Conservation (phyloP, 2,329 filamentous ascomycete genomes). For the Orbilia ellipsospora region DNA sequence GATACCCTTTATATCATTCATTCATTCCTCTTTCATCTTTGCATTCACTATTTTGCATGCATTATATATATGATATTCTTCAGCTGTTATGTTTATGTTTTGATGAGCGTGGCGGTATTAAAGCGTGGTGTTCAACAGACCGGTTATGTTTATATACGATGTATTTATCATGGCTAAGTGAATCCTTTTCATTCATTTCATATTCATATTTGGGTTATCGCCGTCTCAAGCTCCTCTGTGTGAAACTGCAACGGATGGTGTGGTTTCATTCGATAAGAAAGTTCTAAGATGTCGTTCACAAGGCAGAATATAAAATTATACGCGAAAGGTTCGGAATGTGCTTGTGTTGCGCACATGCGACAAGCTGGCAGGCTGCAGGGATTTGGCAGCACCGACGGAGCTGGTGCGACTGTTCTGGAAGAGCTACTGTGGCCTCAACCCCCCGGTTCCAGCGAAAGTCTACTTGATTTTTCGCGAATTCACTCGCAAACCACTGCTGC, state of each 20-base stretch:
- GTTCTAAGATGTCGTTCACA: too few species aligned
- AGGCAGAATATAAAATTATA: background rate
- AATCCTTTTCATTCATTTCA: background rate
- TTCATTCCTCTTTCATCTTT: conserved; percentile 4
- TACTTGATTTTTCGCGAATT: too few species aligned
- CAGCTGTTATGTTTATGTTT: background rate
- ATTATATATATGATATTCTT: conserved; percentile 2
- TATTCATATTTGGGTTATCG: too few species aligned
- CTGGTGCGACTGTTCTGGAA: conserved; percentile 20
- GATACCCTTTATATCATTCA: conserved; percentile 35
- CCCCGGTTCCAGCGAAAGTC: background rate
- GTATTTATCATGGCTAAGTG: background rate
- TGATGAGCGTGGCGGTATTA: background rate
- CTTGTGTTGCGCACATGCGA: conserved; percentile 22
- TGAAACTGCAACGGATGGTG: background rate
- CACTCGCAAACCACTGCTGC: background rate
- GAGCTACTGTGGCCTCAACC: conserved; percentile 40
- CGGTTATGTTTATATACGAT: conserved; percentile 11
- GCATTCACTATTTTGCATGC: background rate
- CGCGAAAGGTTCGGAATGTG: background rate
- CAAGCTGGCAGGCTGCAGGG: conserved; percentile 9
- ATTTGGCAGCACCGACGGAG: background rate
- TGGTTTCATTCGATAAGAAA: too few species aligned
- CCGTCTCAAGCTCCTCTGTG: background rate
- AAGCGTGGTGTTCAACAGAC: conserved; percentile 53